Base-by-base conservation (phyloP, 108 stramenopile genomes). In the Nitzschia inconspicua region DNA sequence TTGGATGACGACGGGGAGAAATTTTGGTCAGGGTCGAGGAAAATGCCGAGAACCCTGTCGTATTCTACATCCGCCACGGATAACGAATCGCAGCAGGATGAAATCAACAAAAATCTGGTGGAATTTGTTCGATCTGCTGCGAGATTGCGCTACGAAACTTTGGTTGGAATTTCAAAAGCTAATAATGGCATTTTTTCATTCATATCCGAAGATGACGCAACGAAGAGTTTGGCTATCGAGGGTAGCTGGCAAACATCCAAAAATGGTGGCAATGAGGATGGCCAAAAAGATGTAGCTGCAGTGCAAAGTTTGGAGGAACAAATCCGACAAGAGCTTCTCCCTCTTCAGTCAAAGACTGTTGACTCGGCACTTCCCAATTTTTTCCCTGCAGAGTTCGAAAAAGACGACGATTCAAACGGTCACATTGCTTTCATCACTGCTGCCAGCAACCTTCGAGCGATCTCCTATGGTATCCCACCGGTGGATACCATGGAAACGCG, bases 331-430 rank as follows among this genome's bases (percentile, higher is more conserved):
- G 44, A 61, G 35, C 27, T 50, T 0, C 2, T 22, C n/a, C 4
- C 31, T 19, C 29, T 32, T 24, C 39, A 22, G 13, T 54, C 13
- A 3, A 31, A 9, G 10, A 27, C 9, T 27, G 31, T 26, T 16
- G 46, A 6, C 40, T 10, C 6, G 20, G 41, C 9, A 31, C 28
- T 4, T n/a, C 24, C 13, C 57, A n/a, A n/a, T n/a, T n/a, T n/a
- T n/a, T 94, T 30, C 13, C 68, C 67, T 31, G 70, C 67, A 3
- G 86, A 86, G 30, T 96, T 98, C 56, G 98, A 99, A 44, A 98
- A 98, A 70, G 98, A 99, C 72, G 95, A 98, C 57, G 96, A 98
- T 47, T 42, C 91, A 16, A 97, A 98, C 57, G 90, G 83, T 7
- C 98, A 99, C 73, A 92, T 97, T 51, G 80, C 76, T 2, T 95